Base-by-base conservation (phyloP, 1,284 basidiomycete genomes). In the Rhodotorula sp. region DNA sequence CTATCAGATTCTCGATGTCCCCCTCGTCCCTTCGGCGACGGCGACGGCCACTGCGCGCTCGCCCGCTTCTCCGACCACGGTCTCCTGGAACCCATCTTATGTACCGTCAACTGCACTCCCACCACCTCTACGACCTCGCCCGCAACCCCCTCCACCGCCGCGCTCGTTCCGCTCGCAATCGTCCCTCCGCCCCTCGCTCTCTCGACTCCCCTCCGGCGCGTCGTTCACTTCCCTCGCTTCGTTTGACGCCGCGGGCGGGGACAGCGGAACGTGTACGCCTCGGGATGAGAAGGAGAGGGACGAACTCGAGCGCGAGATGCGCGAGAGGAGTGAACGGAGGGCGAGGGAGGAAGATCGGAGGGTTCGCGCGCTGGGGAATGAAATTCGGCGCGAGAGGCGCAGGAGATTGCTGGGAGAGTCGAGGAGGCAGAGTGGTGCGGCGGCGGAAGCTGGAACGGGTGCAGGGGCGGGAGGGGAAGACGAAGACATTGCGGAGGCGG, bases 1-100 rank as follows among this genome's bases (percentile, higher is more conserved):
- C 5, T 87, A 90, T 73, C 87, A 91, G 73, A 85, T 89, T 34
- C 80, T 93, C 47, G 85, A 84, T 64, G 84, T 91, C 23, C 70
- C 73, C 4, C 15, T 58, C 43, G 21, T 19, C 31, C 21, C 21
- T 0, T 34, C 54, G 2, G 26, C 26, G 26, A 43, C 38, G 38
- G 38, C 38, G 38, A 12, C 38, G 38, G 38, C 38, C 5, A 8
- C 38, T 38, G 38, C 38, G 38, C 38, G 38, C 28, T 38, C 50
- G 19, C 18, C 38, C 31, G 45, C 61, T 10, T 59, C 38, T 26
- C 54, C n/a, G 26, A 15, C 26, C 23, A 55, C 50, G n/a, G 14
- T 12, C 28, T 47, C 48, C 38, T 21, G 45, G 18, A 38, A 58
- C 21, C 55, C 62, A 43, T 21, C 60, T 38, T 23, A 47, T 34